These are phyloP conservation scores for Neonectria hederae DNA, from an alignment of 2,329 filamentous ascomycete species.

Conservation along the genomic window DNA sequence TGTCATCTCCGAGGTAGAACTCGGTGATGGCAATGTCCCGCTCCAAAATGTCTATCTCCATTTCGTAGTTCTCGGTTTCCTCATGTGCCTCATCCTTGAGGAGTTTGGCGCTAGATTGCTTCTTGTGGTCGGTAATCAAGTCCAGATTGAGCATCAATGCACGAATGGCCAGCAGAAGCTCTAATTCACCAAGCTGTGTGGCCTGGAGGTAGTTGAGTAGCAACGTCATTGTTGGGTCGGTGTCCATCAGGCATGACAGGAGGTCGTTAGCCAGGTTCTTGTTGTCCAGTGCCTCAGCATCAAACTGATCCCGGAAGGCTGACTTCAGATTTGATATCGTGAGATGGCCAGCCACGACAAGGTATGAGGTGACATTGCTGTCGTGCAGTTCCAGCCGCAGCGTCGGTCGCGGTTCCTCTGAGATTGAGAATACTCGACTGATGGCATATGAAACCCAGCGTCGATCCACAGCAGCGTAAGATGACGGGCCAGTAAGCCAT, in stretches of 20 bases:
- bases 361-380: constrained; percentile 66
- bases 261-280: constrained; percentile 68
- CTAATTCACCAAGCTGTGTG: constrained; percentile 71
- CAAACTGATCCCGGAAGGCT: constrained; percentile 62
- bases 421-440: constrained; percentile 68
- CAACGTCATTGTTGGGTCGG: constrained; percentile 75
- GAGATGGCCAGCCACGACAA: constrained; percentile 68
- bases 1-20: constrained; percentile 72
- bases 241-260: constrained; percentile 67
- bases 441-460: constrained; percentile 73
- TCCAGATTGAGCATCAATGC: constrained; percentile 76
- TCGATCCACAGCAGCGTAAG: constrained; percentile 67
- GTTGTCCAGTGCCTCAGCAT: constrained; percentile 54
- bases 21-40: constrained; percentile 74
- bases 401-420: constrained; percentile 49
- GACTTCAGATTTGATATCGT: constrained; percentile 67
- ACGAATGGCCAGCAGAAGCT: constrained; percentile 73
- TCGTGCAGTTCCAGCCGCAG: constrained; percentile 55
- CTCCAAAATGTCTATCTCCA: constrained; percentile 69
- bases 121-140: constrained; percentile 57
- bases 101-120: constrained; percentile 45
- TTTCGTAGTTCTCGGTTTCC: constrained; percentile 51
- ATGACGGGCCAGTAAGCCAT: constrained; percentile 54
- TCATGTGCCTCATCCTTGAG: constrained; percentile 44
- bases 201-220: constrained; percentile 72